Evolutionary conservation across 495 filamentous ascomycete genomes (phyloP).

Genomic region (Penicillium goetzii): DNA sequence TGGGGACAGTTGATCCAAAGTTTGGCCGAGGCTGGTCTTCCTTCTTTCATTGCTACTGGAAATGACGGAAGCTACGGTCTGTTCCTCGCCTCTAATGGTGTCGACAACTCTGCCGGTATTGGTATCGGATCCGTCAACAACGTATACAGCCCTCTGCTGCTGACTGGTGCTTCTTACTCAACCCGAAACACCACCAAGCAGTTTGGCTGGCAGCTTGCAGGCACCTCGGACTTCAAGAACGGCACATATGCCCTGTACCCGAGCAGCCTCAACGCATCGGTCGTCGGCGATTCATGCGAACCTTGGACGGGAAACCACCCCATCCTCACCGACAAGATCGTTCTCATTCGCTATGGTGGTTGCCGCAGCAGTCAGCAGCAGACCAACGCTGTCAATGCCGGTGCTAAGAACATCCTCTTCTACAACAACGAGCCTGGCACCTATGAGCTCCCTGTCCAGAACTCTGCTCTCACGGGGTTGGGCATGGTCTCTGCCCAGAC

Average conservation of each 20-base stretch:
- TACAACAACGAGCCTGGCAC: conserved; percentile 48
- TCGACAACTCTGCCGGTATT: conserved; percentile 48
- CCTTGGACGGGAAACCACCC: conserved; percentile 28
- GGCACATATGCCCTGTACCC: conserved; percentile 33
- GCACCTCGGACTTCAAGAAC: conserved; percentile 20
- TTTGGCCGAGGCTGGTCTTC: conserved; percentile 8
- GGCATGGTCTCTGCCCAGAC: conserved; percentile 41
- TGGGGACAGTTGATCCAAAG: conserved; percentile 15
- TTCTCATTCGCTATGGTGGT: conserved; percentile 57
- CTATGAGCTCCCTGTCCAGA: not conserved
- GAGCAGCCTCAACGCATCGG: not conserved
- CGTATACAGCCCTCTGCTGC: conserved; percentile 34
- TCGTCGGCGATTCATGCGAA: not conserved
- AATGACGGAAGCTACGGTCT: conserved; percentile 56
- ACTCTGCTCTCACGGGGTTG: not conserved
- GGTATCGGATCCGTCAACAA: conserved; percentile 61
- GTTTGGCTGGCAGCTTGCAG: conserved; percentile 24
- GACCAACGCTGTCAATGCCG: conserved; percentile 51
- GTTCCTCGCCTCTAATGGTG: conserved; percentile 51
- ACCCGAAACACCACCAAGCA: conserved; percentile 19
- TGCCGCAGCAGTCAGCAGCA: conserved; percentile 55
- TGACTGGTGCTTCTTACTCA: conserved; percentile 19
- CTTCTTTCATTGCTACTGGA: conserved; percentile 53
- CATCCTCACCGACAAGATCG: conserved; percentile 54
- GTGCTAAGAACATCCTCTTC: conserved; percentile 57